Conservation (phyloP, 2,329 filamentous ascomycete species). For the Harringtonia lauricola region DNA sequence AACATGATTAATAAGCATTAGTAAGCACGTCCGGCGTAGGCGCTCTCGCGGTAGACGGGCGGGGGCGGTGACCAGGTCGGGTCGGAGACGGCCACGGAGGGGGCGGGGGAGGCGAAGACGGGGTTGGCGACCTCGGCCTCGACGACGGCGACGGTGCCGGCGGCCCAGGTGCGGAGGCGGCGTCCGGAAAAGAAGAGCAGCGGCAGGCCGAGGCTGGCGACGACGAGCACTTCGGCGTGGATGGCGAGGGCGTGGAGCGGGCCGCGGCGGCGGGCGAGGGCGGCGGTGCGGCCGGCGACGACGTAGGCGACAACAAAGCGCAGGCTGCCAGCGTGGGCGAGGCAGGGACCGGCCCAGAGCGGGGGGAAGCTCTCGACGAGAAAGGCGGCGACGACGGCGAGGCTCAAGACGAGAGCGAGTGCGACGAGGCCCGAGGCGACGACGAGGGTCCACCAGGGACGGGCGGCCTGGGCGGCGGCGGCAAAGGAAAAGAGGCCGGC, state of each 20-base stretch:
- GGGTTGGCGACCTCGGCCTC: background rate
- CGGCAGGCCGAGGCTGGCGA: constrained; percentile 18
- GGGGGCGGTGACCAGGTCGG: background rate
- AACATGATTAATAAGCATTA: no score
- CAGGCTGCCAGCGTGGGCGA: constrained; percentile 22
- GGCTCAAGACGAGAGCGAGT: constrained; percentile 17
- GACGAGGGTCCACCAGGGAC: constrained; percentile 18
- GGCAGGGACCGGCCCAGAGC: constrained; percentile 19
- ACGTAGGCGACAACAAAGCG: constrained; percentile 20
- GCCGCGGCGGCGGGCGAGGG: constrained; percentile 17
- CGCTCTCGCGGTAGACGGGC: background rate
- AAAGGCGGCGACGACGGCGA: constrained; percentile 19
- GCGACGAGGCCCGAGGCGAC: constrained; percentile 17
- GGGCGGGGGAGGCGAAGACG: no score
- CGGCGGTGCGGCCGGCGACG: constrained; percentile 16
- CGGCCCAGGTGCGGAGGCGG: constrained; percentile 18
- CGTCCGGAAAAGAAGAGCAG: constrained; percentile 17
- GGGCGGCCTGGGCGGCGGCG: constrained; percentile 13
- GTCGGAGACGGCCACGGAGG: no score
- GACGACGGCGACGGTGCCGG: constrained; percentile 13
- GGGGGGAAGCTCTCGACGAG: constrained; percentile 23
- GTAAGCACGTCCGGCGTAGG: constrained; percentile 1
- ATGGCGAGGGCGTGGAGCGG: constrained; percentile 18
- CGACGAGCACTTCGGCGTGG: constrained; percentile 20
- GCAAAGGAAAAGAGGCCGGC: constrained; percentile 21